Evolutionary conservation across 495 filamentous ascomycete genomes (phyloP).

Genomic region (Evansstolkia leycettana): DNA sequence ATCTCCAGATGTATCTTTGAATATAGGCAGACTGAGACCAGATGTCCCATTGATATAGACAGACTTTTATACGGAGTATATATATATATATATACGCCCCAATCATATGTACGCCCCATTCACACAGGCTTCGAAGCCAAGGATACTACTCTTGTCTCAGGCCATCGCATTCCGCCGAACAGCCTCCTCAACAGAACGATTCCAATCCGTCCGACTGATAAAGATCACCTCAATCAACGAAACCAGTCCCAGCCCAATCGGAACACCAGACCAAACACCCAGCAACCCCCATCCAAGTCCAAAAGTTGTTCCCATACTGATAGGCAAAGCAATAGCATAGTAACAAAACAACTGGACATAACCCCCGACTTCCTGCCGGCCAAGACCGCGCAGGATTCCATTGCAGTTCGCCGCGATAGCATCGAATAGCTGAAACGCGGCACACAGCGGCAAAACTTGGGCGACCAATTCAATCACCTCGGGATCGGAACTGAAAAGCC

Average conservation of each 20-base stretch:
- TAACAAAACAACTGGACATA: slow-evolving; percentile 78
- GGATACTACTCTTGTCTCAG: slow-evolving; percentile 15
- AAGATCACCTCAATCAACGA: slow-evolving; percentile 53
- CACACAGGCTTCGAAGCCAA: too few species aligned
- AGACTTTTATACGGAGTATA: background rate
- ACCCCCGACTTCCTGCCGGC: slow-evolving; percentile 76
- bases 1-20: background rate
- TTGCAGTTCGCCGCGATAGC: slow-evolving; percentile 65
- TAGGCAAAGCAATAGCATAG: slow-evolving; percentile 73
- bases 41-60: background rate
- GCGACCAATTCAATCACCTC: slow-evolving; percentile 71
- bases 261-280: slow-evolving; percentile 76
- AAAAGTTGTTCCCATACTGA: slow-evolving; percentile 68
- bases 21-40: background rate
- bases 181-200: slow-evolving; percentile 63
- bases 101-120: too few species aligned
- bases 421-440: slow-evolving; percentile 83
- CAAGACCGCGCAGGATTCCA: slow-evolving; percentile 72
- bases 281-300: slow-evolving; percentile 56
- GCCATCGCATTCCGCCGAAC: slow-evolving; percentile 49
- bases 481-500: slow-evolving; percentile 66
- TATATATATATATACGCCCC: slow-evolving; percentile 2
- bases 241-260: slow-evolving; percentile 54
- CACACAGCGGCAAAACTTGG: slow-evolving; percentile 60
- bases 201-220: slow-evolving; percentile 55